A percentile compares a stretch with the other conserved stretches of the same genome.
Evolutionary conservation across 1,139 yeast genomes (phyloP).

Genomic region (Kurtzmaniella natalensis): DNA sequence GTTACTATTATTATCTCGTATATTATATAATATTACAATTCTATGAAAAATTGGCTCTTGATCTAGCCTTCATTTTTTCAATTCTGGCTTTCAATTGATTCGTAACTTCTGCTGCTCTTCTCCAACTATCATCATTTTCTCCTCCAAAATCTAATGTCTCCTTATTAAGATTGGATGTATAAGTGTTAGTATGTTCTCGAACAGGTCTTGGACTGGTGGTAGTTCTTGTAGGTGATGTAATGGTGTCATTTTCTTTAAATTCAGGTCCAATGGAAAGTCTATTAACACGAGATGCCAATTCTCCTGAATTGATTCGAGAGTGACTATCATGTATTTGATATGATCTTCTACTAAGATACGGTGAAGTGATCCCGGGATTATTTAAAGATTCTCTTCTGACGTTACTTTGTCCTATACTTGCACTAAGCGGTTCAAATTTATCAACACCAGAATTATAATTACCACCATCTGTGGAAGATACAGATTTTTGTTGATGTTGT

Average conservation of each 20-base stretch:
- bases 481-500: not conserved
- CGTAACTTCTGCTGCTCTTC: conserved; percentile 86
- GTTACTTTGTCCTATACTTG: not conserved
- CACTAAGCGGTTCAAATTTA: not conserved
- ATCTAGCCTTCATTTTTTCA: conserved; percentile 79
- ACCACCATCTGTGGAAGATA: not conserved
- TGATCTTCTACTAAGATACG: conserved; percentile 3
- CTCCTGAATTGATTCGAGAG: conserved; percentile 29
- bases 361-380: conserved; percentile 9
- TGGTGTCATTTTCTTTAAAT: conserved; percentile 18
- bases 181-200: conserved; percentile 12
- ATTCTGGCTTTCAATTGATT: conserved; percentile 80
- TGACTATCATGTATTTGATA: conserved; percentile 2
- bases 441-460: not conserved
- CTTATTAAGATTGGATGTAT: conserved; percentile 12
- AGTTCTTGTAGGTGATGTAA: conserved; percentile 8
- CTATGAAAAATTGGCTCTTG: conserved; percentile 22
- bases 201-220: conserved; percentile 18
- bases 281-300: conserved; percentile 42
- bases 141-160: conserved; percentile 29
- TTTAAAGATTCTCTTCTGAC: not conserved
- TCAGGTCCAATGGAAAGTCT: conserved; percentile 42
- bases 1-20: not conserved
- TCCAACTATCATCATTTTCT: conserved; percentile 70
- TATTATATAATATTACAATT: not conserved